Evolutionary conservation across 306 rosid species (phyloP), one percentile per base, ranked within the genome.

Genomic region (Vicia villosa): DNA sequence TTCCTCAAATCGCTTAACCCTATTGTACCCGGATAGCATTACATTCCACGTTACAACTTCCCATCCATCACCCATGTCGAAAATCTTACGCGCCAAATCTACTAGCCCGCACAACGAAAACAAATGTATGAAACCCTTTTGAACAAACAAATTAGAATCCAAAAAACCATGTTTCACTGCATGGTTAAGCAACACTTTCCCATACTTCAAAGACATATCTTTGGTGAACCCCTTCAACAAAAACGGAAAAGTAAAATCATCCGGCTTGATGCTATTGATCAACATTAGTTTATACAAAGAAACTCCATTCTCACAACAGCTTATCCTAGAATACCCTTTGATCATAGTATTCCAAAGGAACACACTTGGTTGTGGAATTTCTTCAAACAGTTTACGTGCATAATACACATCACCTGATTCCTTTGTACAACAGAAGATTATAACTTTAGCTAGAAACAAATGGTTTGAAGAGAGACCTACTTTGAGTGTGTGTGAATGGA

Each of bases 1-100:
- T 75, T 88, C 84, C 74, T 84, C 68, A 70, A 77, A 88, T 43
- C 50, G 76, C 80, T 82, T 87, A 61, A 79, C 74, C 81, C 86
- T 85, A 36, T 90, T 88, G 73, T 88, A 86, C 47, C 87, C 96
- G 7, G 97, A 90, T 52, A 93, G 79, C 86, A 93, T 74, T 40
- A 69, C 83, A 69, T 93, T 93, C 98, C 98, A 93, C 30, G 87
- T 79, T 4, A 86, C 75, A 28, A 81, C 98, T 63, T 88, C 98
- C 84, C 83, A 81, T 43, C n/a, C 56, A 63, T 60, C 76, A 46
- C 84, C 77, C 86, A 34, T 60, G 55, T 81, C 60, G 13, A 93
- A 88, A 76, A 90, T 81, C 70, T 74, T 73, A 32, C 77, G 83
- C 24, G 94, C 97, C 84, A 76, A 62, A 69, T 86, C 84, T 57